Conservation (phyloP, 345 rosid species). For the Aurinia saxatilis region DNA sequence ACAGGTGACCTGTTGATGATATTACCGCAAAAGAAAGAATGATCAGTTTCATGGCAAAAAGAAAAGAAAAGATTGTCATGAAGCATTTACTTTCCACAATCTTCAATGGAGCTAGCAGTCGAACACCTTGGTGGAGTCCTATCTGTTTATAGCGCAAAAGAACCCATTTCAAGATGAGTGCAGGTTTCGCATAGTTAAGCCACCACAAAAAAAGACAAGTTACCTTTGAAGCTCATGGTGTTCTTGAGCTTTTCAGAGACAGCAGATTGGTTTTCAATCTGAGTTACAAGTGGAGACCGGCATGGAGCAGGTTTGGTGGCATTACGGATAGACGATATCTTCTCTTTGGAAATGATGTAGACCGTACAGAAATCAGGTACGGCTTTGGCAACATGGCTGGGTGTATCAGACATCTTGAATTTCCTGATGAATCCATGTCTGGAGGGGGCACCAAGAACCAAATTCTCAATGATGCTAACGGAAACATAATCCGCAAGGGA, state of each 20-base stretch:
- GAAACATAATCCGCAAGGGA: conserved; percentile 68
- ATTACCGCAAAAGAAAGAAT: not conserved
- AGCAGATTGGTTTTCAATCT: conserved; percentile 36
- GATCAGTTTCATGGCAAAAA: not conserved
- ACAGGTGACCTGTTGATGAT: conserved; percentile 49
- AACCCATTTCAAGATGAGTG: not conserved
- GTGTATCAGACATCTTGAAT: conserved; percentile 58
- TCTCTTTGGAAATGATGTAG: conserved; percentile 71
- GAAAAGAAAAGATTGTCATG: not conserved
- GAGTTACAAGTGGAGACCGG: conserved; percentile 51
- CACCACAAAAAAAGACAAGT: not conserved
- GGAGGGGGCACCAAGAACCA: conserved; percentile 77
- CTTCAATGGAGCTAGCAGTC: conserved; percentile 42
- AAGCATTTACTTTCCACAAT: conserved; percentile 46
- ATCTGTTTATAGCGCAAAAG: conserved; percentile 32
- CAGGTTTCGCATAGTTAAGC: not conserved
- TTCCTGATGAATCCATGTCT: conserved; percentile 71
- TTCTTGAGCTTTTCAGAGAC: conserved; percentile 23
- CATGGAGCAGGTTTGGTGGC: conserved; percentile 59
- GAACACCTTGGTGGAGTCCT: conserved; percentile 35
- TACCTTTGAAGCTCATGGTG: conserved; percentile 48
- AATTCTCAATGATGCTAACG: conserved; percentile 57
- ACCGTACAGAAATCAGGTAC: conserved; percentile 87
- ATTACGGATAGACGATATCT: conserved; percentile 46
- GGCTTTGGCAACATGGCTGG: conserved; percentile 49